These are phyloP conservation scores for Haplosporangium sp. DNA, from an alignment of 371 early-diverging fungal genomes.

Conservation along the genomic window DNA sequence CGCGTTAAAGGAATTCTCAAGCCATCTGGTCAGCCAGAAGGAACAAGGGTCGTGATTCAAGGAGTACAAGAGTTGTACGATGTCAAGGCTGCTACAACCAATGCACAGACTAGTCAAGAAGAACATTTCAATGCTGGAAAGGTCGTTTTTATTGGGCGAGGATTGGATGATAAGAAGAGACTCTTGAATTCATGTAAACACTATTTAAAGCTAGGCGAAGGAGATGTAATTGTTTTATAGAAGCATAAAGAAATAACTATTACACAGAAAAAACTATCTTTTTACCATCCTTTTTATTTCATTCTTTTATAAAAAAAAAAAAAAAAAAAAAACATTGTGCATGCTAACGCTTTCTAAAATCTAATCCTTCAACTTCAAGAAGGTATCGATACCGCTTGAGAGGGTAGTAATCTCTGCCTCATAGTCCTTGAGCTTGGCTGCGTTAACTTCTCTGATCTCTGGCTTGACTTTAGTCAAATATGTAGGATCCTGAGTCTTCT, in stretches of 20 bases:
- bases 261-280: too few species aligned
- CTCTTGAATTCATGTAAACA: slow-evolving; percentile 26
- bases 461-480: slow-evolving; percentile 73
- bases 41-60: slow-evolving; percentile 78
- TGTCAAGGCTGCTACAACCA: slow-evolving; percentile 63
- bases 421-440: slow-evolving; percentile 70
- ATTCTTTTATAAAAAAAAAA: not conserved
- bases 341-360: not conserved
- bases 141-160: slow-evolving; percentile 56
- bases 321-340: not conserved
- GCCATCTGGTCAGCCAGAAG: slow-evolving; percentile 56
- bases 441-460: slow-evolving; percentile 76
- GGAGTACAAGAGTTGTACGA: slow-evolving; percentile 95
- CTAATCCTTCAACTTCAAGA: slow-evolving; percentile 68
- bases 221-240: slow-evolving; percentile 19
- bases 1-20: slow-evolving; percentile 87
- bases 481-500: slow-evolving; percentile 70
- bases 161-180: slow-evolving; percentile 29
- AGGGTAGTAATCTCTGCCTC: slow-evolving; percentile 80
- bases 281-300: not conserved
- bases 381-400: slow-evolving; percentile 69
- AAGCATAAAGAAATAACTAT: too few species aligned
- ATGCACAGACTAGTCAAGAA: slow-evolving; percentile 10
- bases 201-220: slow-evolving; percentile 17
- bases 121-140: slow-evolving; percentile 24